Conservation (phyloP, 208 protist genomes). For the Leishmania martiniquensis region DNA sequence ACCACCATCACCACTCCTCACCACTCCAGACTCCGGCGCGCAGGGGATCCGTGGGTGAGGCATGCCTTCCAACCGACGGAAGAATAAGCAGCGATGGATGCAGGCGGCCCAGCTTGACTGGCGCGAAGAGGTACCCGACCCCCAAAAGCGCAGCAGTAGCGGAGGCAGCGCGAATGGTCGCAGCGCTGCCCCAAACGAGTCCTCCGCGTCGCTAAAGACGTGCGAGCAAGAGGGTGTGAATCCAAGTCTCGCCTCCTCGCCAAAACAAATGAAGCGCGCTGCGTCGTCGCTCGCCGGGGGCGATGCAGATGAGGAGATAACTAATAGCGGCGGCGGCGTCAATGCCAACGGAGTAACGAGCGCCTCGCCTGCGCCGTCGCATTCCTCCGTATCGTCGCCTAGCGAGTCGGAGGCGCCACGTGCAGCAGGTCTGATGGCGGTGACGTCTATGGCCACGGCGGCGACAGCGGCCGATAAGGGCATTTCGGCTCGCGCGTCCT, state of each 20-base stretch:
- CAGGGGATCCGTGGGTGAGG: neutral
- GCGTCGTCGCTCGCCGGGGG: slow-evolving; percentile 18
- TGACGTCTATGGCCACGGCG: neutral
- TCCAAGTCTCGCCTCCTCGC: neutral
- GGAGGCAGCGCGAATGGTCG: neutral
- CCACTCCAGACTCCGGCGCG: neutral
- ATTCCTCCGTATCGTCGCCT: slow-evolving; percentile 17
- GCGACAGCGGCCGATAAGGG: neutral
- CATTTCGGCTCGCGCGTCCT: neutral
- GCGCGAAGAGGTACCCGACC: neutral
- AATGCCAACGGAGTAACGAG: slow-evolving; percentile 28
- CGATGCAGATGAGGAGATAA: slow-evolving; percentile 31
- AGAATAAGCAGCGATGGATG: slow-evolving; percentile 1
- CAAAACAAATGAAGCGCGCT: slow-evolving; percentile 1
- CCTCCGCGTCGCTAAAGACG: neutral
- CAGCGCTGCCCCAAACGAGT: neutral
- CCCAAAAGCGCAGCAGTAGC: too few relatives aligned
- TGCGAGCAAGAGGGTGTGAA: neutral
- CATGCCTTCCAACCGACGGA: slow-evolving; percentile 9
- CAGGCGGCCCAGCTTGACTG: neutral
- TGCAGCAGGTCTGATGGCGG: slow-evolving; percentile 9
- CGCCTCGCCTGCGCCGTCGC: slow-evolving; percentile 25
- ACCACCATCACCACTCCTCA: neutral
- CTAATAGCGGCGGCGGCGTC: slow-evolving; percentile 23
- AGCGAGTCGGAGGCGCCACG: slow-evolving; percentile 7